phyloP scores from a whole-genome alignment of 1,139 yeast genomes.

The Saccharomyces uvarum region DNA sequence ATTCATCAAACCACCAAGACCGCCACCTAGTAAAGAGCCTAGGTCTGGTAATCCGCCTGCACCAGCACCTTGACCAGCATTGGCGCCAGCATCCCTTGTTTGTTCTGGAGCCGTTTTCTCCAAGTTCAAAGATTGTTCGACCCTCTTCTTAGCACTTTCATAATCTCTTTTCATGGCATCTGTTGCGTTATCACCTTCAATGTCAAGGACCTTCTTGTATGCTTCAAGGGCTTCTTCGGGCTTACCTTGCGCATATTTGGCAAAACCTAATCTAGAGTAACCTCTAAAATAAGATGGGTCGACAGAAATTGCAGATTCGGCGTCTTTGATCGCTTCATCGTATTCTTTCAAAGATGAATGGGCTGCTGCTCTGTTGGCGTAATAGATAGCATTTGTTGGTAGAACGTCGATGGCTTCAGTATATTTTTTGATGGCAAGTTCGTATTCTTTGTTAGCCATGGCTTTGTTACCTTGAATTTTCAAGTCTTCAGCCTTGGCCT shows the following conservation, averaged over 20 bases:
- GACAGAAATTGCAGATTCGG: slow-evolving; percentile 66
- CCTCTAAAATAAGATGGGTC: slow-evolving; percentile 85
- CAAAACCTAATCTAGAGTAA: slow-evolving; percentile 90
- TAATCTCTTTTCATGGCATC: slow-evolving; percentile 91
- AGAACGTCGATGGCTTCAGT: slow-evolving; percentile 71
- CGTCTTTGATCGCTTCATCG: slow-evolving; percentile 74
- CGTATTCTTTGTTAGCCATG: slow-evolving; percentile 72
- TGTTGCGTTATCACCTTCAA: slow-evolving; percentile 77
- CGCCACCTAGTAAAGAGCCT: slow-evolving; percentile 54
- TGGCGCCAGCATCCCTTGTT: slow-evolving; percentile 19
- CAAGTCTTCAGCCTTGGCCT: slow-evolving; percentile 70
- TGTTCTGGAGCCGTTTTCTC: slow-evolving; percentile 33
- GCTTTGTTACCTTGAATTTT: slow-evolving; percentile 86
- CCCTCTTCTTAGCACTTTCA: slow-evolving; percentile 85
- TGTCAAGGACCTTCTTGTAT: slow-evolving; percentile 75
- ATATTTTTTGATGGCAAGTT: slow-evolving; percentile 65
- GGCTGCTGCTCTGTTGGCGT: slow-evolving; percentile 96
- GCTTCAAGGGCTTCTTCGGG: slow-evolving; percentile 87
- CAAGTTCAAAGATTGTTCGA: slow-evolving; percentile 54
- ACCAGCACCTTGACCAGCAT: slow-evolving; percentile 32
- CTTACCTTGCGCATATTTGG: slow-evolving; percentile 83
- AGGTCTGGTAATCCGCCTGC: slow-evolving; percentile 72
- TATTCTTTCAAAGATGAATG: slow-evolving; percentile 72
- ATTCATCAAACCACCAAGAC: slow-evolving; percentile 67
- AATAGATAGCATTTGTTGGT: slow-evolving; percentile 71